Percentiles rank a stretch among this genome's conserved stretches.
phyloP scores from a whole-genome alignment of 371 early-diverging fungal genomes.

The Circinella minor region DNA sequence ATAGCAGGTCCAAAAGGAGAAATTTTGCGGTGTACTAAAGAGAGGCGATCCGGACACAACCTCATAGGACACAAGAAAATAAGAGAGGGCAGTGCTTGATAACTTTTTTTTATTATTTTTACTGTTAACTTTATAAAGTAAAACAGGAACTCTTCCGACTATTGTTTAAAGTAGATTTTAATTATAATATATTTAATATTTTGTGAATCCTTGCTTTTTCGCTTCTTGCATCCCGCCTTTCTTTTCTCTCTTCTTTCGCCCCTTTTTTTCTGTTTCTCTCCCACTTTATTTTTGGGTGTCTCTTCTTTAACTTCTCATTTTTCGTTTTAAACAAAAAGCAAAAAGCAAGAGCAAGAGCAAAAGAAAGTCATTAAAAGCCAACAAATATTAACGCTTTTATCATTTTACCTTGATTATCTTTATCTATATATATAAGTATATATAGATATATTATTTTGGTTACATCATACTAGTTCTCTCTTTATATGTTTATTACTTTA shows the following conservation, averaged over 20 bases:
- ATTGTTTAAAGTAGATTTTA: conserved; percentile 5
- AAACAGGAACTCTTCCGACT: conserved; percentile 1
- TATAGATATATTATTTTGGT: background rate
- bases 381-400: too few relatives aligned
- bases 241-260: background rate
- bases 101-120: background rate
- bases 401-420: too few relatives aligned
- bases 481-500: background rate
- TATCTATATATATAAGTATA: background rate
- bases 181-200: background rate
- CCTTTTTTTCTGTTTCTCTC: background rate
- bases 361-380: background rate
- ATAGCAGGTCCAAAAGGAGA: background rate
- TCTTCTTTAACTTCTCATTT: background rate
- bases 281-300: background rate
- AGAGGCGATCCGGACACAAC: conserved; percentile 5
- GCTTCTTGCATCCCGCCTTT: background rate
- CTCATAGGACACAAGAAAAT: too few relatives aligned
- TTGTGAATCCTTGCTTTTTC: background rate
- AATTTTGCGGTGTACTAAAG: conserved; percentile 7
- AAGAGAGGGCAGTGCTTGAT: background rate
- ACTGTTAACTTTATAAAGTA: background rate
- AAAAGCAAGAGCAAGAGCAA: background rate
- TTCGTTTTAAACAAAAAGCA: background rate
- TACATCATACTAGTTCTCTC: too few relatives aligned